phyloP scores from a whole-genome alignment of 2,329 filamentous ascomycete species.

The Dryadomyces sulphureus region DNA sequence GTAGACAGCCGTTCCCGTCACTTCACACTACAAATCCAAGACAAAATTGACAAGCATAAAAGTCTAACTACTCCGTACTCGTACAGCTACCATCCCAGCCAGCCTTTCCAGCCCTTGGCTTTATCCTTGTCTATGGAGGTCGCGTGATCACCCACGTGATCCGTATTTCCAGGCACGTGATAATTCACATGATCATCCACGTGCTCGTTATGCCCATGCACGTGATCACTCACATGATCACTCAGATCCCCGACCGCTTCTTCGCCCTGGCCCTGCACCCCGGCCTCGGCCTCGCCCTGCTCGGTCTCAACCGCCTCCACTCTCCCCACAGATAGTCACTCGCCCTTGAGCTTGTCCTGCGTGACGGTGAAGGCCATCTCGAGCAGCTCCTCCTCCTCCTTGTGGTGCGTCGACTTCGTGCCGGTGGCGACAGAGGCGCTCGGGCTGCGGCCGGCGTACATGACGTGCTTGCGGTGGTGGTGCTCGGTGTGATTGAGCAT shows the following conservation, averaged over 20 bases:
- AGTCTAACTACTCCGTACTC: too few relatives aligned
- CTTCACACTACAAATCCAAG: too few relatives aligned
- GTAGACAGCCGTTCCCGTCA: too few relatives aligned
- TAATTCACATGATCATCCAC: not conserved
- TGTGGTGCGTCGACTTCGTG: constrained; percentile 72
- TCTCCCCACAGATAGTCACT: constrained; percentile 19
- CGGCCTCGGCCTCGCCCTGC: not conserved
- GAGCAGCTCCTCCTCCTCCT: constrained; percentile 82
- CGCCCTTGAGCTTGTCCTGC: constrained; percentile 56
- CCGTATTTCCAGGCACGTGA: not conserved
- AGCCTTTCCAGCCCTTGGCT: not conserved
- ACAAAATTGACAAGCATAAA: too few relatives aligned
- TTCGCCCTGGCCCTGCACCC: not conserved
- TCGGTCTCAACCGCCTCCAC: not conserved
- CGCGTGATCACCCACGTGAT: too few relatives aligned
- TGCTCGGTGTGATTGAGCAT: constrained; percentile 83
- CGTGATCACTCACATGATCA: not conserved
- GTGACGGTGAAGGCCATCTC: constrained; percentile 48
- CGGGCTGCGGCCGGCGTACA: constrained; percentile 90
- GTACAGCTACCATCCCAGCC: not conserved
- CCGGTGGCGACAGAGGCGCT: constrained; percentile 91
- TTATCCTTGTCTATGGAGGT: not conserved
- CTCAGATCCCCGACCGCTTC: not conserved
- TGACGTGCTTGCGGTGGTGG: constrained; percentile 88
- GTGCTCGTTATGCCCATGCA: not conserved